These are phyloP conservation scores for Allomyces macrogynus DNA, from an alignment of 192 early-diverging fungal species.

Conservation along the genomic window DNA sequence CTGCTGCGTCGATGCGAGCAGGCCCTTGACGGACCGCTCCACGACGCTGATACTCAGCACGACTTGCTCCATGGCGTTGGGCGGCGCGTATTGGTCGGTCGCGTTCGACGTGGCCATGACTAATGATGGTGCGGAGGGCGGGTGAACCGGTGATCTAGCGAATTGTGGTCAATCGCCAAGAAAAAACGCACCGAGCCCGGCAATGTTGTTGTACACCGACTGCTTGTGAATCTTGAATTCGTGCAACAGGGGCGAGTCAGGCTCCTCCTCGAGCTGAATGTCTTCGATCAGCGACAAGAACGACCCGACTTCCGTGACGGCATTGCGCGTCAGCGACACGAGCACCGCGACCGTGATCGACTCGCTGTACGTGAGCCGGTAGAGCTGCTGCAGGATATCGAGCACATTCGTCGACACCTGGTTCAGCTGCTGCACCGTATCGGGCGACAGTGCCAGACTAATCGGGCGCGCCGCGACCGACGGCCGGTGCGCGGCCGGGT, in stretches of 20 bases:
- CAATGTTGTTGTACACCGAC: conserved; percentile 39
- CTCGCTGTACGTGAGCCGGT: not conserved
- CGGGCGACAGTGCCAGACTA: conserved; percentile 10
- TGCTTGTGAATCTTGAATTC: conserved; percentile 43
- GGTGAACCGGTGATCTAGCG: too few relatives aligned
- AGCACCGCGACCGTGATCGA: conserved; percentile 3
- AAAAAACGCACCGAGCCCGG: conserved; percentile 14
- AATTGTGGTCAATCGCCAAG: conserved; percentile 6
- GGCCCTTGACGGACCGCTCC: conserved; percentile 30
- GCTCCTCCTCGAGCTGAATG: conserved; percentile 18
- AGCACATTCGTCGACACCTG: conserved; percentile 1
- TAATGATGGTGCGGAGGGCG: too few relatives aligned
- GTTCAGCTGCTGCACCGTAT: not conserved
- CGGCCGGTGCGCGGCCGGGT: too few relatives aligned
- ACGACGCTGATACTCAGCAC: conserved; percentile 23
- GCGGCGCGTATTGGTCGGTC: conserved; percentile 33
- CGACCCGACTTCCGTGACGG: conserved; percentile 29
- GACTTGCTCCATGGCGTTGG: conserved; percentile 27
- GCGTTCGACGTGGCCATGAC: conserved; percentile 32
- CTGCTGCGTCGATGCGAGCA: conserved; percentile 25
- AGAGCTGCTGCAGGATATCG: not conserved
- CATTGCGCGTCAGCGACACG: conserved; percentile 17
- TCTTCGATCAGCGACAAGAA: conserved; percentile 31
- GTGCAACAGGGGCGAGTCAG: conserved; percentile 10
- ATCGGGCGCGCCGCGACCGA: conserved; percentile 1